A percentile compares a stretch with the other conserved stretches of the same genome.
Conservation (phyloP, 2,329 filamentous ascomycete species). For the Fusarium tjaetaba region DNA sequence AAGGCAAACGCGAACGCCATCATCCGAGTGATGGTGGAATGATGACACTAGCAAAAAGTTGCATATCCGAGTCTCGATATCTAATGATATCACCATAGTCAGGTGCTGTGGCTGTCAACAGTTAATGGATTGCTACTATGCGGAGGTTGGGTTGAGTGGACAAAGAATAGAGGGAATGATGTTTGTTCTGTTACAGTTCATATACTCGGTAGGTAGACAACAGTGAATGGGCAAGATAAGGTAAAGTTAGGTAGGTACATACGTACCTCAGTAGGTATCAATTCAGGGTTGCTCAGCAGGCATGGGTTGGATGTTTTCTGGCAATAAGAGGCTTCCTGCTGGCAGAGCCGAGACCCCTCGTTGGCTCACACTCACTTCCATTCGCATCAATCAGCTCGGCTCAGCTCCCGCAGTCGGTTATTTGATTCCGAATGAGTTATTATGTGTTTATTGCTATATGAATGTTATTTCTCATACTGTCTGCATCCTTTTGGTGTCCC, state of each 20-base stretch:
- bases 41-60: background rate
- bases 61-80: background rate
- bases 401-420: background rate
- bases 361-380: background rate
- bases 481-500: background rate
- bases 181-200: background rate
- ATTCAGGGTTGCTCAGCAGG: background rate
- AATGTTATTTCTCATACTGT: background rate
- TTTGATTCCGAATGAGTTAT: background rate
- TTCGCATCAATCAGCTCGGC: background rate
- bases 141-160: background rate
- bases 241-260: background rate
- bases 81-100: background rate
- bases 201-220: background rate
- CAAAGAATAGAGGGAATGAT: background rate
- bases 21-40: background rate
- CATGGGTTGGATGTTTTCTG: background rate
- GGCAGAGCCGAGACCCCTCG: conserved; percentile 3
- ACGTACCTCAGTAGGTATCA: background rate
- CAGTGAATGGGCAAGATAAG: background rate
- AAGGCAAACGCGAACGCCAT: background rate
- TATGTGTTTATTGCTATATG: background rate
- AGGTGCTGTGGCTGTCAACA: background rate
- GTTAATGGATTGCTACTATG: background rate
- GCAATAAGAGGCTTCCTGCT: conserved; percentile 11